Base-by-base conservation (phyloP, 192 early-diverging fungal genomes). In the Gigaspora rosea region DNA sequence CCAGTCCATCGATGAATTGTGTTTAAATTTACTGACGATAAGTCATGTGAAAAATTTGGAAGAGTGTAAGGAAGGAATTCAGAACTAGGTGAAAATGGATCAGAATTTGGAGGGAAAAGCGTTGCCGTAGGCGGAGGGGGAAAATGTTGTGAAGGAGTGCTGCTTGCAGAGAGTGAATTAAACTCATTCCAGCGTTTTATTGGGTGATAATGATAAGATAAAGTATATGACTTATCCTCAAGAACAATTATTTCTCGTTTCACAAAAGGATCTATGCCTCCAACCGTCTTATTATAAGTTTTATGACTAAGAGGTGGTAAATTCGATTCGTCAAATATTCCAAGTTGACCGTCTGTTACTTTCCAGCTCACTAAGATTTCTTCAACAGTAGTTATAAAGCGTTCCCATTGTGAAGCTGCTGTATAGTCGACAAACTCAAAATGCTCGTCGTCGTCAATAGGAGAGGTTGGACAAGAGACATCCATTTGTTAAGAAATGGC, bases 351-450 rank as follows among this genome's bases (percentile, higher is more conserved):
- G 69, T 89, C 83, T 71, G 82, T 84, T 18, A 93, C 75, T 8
- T 82, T 85, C 91, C 91, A 92, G 27, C 78, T 65, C 59, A 75
- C 80, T 27, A 93, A 81, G 58, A 83, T 79, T 67, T 85, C 82
- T 80, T 93, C 92, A 57, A 93, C 84, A 4, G 85, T 79, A 50
- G 88, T 88, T 18, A 89, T 82, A 64, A 91, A 87, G 52, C 84
- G 82, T 65, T 93, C 92, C 85, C 89, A 91, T 52, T 85, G 82
- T 33, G 91, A 91, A 15, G 91, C 88, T 27, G 92, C 86, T 0
- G 91, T 92, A 81, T 93, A 92, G 81, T 92, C 91, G 9, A 92
- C 88, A 73, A 93, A 87, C 77, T 93, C 92, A 79, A 90, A 93
- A 74, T 83, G 85, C 51, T 93, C 92, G 78, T 92, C 90, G 75